These are phyloP conservation scores for Eimeria tenella DNA, from an alignment of 169 alveolate genomes.

Conservation along the genomic window DNA sequence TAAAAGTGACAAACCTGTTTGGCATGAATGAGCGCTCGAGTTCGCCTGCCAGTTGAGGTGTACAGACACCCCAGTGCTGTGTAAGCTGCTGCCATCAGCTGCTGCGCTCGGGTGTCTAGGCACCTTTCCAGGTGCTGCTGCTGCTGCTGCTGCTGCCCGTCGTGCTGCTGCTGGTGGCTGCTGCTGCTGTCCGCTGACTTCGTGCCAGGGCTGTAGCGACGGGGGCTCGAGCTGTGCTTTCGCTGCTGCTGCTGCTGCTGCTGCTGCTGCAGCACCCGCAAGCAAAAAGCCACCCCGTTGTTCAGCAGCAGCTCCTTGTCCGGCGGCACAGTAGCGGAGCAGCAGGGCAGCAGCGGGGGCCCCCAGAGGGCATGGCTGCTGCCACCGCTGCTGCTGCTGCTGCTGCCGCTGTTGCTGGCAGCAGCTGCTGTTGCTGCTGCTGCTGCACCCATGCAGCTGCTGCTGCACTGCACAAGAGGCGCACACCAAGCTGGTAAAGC, in stretches of 20 bases:
- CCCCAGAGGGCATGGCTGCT: slow-evolving; percentile 31
- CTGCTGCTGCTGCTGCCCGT: slow-evolving; percentile 54
- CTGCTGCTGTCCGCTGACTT: neutral
- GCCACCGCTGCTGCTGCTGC: slow-evolving; percentile 56
- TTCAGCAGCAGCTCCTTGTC: slow-evolving; percentile 64
- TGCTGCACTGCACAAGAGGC: neutral
- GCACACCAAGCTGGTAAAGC: slow-evolving; percentile 45
- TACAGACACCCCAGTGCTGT: slow-evolving; percentile 66
- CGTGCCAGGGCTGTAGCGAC: slow-evolving; percentile 32
- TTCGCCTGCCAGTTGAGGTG: slow-evolving; percentile 69
- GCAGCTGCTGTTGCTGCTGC: neutral
- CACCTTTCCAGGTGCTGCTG: slow-evolving; percentile 32
- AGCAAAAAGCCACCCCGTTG: slow-evolving; percentile 62
- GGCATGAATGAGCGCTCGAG: slow-evolving; percentile 65
- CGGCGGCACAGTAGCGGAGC: slow-evolving; percentile 37
- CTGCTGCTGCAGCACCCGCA: slow-evolving; percentile 72
- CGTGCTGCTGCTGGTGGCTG: slow-evolving; percentile 2
- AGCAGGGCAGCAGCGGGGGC: slow-evolving; percentile 55
- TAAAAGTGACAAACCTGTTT: slow-evolving; percentile 53
- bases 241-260: slow-evolving; percentile 56
- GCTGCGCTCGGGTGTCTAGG: slow-evolving; percentile 51
- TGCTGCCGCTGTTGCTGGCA: slow-evolving; percentile 58
- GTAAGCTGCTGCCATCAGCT: slow-evolving; percentile 69
- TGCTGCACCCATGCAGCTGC: slow-evolving; percentile 32
- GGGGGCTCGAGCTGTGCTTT: slow-evolving; percentile 12